Percentiles rank a stretch among this genome's conserved stretches.
Conservation (phyloP, 1,284 basidiomycete genomes). For the Boletus austroedulis region DNA sequence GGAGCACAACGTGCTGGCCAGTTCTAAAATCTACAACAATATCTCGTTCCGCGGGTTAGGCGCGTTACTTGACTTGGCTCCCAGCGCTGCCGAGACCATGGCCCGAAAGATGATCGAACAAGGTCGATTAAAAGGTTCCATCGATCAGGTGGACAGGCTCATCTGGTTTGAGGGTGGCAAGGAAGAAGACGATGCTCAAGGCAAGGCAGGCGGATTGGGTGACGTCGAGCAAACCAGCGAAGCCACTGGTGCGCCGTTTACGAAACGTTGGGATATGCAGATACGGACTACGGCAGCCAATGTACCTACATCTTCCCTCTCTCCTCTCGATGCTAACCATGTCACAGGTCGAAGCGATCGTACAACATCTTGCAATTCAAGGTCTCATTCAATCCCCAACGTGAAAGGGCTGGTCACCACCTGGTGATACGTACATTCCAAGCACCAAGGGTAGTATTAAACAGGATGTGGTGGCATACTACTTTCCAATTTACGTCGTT, state of each 20-base stretch:
- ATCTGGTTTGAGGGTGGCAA: slow-evolving; percentile 85
- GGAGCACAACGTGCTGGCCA: slow-evolving; percentile 96
- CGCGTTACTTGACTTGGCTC: slow-evolving; percentile 78
- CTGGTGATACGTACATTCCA: slow-evolving; percentile 16
- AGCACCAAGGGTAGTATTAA: slow-evolving; percentile 22
- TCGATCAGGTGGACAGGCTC: slow-evolving; percentile 90
- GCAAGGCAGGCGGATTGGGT: slow-evolving; percentile 87
- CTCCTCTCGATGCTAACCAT: slow-evolving; percentile 6
- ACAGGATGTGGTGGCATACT: slow-evolving; percentile 31
- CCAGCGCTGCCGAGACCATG: slow-evolving; percentile 89
- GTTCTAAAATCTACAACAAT: slow-evolving; percentile 93
- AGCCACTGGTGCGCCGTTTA: slow-evolving; percentile 84
- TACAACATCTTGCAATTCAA: slow-evolving; percentile 72
- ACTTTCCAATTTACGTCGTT: slow-evolving; percentile 52
- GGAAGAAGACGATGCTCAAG: slow-evolving; percentile 86
- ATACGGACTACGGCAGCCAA: slow-evolving; percentile 83
- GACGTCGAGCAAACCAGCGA: slow-evolving; percentile 81
- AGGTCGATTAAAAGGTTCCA: slow-evolving; percentile 83
- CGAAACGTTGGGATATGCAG: slow-evolving; percentile 89
- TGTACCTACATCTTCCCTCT: slow-evolving; percentile 40
- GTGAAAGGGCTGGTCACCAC: slow-evolving; percentile 18
- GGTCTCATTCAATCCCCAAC: slow-evolving; percentile 50
- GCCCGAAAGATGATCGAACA: slow-evolving; percentile 97
- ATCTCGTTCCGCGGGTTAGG: slow-evolving; percentile 90
- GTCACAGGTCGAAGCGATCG: slow-evolving; percentile 72